Conservation (phyloP, 2,329 filamentous ascomycete genomes). For the Ascochyta koolunga region DNA sequence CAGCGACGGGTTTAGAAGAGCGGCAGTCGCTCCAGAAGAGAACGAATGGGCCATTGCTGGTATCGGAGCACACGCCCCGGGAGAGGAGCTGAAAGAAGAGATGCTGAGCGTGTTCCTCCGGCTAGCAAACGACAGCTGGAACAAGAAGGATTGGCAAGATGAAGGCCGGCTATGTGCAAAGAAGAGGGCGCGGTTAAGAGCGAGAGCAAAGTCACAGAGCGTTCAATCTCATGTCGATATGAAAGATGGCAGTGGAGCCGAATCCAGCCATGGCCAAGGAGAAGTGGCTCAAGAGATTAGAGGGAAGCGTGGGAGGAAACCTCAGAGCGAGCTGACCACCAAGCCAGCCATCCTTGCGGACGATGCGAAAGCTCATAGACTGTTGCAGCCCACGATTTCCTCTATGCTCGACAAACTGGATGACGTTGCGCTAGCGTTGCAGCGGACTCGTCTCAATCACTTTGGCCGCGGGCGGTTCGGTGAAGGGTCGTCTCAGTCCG, state of each 20-base stretch:
- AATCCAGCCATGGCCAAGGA: neutral
- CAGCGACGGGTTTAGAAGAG: slow-evolving; percentile 54
- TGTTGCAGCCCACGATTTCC: slow-evolving; percentile 72
- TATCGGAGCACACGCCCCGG: slow-evolving; percentile 55
- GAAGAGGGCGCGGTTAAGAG: neutral
- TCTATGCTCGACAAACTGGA: slow-evolving; percentile 75
- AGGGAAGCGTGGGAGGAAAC: slow-evolving; percentile 19
- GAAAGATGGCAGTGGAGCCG: slow-evolving; percentile 7
- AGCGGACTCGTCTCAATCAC: slow-evolving; percentile 67
- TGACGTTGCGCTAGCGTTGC: slow-evolving; percentile 70
- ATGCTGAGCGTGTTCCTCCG: slow-evolving; percentile 70
- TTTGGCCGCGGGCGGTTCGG: slow-evolving; percentile 26
- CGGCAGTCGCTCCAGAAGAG: slow-evolving; percentile 22
- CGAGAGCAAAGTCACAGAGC: slow-evolving; percentile 23
- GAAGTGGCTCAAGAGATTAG: neutral
- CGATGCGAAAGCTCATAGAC: slow-evolving; percentile 68
- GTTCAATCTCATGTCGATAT: slow-evolving; percentile 12
- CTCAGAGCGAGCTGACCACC: slow-evolving; percentile 7
- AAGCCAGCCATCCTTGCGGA: slow-evolving; percentile 68
- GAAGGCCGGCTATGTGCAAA: slow-evolving; percentile 15
- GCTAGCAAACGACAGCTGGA: slow-evolving; percentile 68
- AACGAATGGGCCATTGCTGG: slow-evolving; percentile 57
- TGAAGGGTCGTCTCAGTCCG: slow-evolving; percentile 40
- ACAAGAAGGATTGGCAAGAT: slow-evolving; percentile 47
- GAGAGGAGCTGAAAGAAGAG: slow-evolving; percentile 71